phyloP scores from a whole-genome alignment of 768 basidiomycete genomes.

The Naematelia aurantialba region DNA sequence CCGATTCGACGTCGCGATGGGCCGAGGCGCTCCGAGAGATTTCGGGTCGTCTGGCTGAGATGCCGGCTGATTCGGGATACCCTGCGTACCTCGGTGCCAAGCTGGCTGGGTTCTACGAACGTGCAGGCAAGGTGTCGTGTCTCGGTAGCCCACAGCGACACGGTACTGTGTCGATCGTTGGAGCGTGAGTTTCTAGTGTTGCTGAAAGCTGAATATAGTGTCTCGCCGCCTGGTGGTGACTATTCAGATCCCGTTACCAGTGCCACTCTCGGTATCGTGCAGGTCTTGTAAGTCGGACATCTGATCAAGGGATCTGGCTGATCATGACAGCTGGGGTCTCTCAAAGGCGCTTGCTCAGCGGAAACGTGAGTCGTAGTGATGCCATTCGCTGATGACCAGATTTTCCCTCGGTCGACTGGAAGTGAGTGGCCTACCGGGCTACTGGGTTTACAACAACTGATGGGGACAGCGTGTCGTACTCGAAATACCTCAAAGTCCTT shows the following conservation, averaged over 20 bases:
- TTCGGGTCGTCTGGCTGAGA: slow-evolving; percentile 96
- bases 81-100: slow-evolving; percentile 95
- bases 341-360: slow-evolving; percentile 99
- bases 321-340: slow-evolving; percentile 70
- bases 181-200: slow-evolving; percentile 67
- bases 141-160: slow-evolving; percentile 80
- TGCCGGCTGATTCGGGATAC: slow-evolving; percentile 99
- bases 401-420: slow-evolving; percentile 99
- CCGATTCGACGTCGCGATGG: slow-evolving; percentile 98
- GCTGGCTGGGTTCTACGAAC: slow-evolving; percentile 95
- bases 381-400: slow-evolving; percentile 53
- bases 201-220: slow-evolving; percentile 56
- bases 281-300: slow-evolving; percentile 63
- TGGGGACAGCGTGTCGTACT: slow-evolving; percentile 85
- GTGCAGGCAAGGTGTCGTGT: slow-evolving; percentile 92
- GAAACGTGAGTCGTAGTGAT: slow-evolving; percentile 54
- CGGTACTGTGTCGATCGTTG: slow-evolving; percentile 96
- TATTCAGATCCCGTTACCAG: slow-evolving; percentile 98
- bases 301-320: not conserved
- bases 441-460: no score
- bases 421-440: slow-evolving; percentile 40
- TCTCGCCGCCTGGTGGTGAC: slow-evolving; percentile 97
- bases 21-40: slow-evolving; percentile 99
- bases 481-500: slow-evolving; percentile 92
- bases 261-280: slow-evolving; percentile 95